These are phyloP conservation scores for Stephania yunnanensis DNA, from an alignment of 164 flowering plant species.

Conservation along the genomic window DNA sequence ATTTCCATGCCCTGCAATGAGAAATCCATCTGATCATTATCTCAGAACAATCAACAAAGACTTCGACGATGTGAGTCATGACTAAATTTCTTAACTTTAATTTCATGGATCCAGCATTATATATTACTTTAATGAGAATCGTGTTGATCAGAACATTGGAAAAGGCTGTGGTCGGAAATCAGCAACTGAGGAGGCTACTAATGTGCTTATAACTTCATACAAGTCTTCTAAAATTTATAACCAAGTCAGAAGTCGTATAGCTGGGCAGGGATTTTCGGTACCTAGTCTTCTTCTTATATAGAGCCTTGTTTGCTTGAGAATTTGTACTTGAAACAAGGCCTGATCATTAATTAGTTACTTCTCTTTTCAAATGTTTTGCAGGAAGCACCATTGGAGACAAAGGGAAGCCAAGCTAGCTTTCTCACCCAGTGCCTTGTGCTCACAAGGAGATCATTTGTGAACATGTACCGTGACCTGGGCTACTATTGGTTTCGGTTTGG, in stretches of 20 bases:
- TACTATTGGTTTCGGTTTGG: conserved; percentile 57
- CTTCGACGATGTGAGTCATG: conserved; percentile 46
- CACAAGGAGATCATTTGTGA: conserved; percentile 45
- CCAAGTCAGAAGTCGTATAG: conserved; percentile 23
- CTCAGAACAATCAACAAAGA: conserved; percentile 68
- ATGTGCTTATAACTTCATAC: conserved; percentile 39
- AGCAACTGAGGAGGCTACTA: conserved; percentile 38
- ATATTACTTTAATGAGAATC: neutral
- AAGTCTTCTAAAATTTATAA: conserved; percentile 30
- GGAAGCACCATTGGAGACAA: conserved; percentile 21
- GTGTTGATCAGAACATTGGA: conserved; percentile 27
- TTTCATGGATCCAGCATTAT: neutral
- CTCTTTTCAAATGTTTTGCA: conserved; percentile 6
- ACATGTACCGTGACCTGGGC: conserved; percentile 64
- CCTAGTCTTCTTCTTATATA: too few relatives aligned
- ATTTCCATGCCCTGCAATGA: conserved; percentile 60
- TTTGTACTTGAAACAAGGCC: too few relatives aligned
- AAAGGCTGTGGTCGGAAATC: conserved; percentile 22
- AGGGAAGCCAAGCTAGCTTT: conserved; percentile 33
- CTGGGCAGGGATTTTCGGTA: conserved; percentile 24
- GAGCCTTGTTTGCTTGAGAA: too few relatives aligned
- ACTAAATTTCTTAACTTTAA: neutral
- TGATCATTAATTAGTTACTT: too few relatives aligned
- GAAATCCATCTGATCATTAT: conserved; percentile 78
- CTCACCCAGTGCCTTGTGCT: conserved; percentile 34